Conservation (phyloP, 108 stramenopile genomes). For the Seminavis robusta region DNA sequence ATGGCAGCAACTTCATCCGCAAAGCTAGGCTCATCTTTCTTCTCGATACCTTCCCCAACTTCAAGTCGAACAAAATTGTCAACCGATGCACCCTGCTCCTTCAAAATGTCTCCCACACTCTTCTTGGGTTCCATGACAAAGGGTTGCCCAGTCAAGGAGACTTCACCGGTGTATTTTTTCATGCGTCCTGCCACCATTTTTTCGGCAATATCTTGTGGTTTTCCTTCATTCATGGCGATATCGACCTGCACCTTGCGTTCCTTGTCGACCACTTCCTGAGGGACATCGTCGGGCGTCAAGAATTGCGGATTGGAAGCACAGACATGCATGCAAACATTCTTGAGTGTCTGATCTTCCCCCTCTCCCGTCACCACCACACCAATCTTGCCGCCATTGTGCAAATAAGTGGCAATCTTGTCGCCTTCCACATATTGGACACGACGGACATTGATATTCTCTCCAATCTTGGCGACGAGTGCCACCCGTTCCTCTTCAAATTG, state of each 20-base stretch:
- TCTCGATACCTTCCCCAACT: slow-evolving; percentile 83
- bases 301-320: slow-evolving; percentile 60
- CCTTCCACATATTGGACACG: slow-evolving; percentile 26
- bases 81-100: slow-evolving; percentile 58
- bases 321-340: slow-evolving; percentile 57
- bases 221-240: slow-evolving; percentile 48
- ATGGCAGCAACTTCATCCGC: slow-evolving; percentile 77
- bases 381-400: slow-evolving; percentile 58
- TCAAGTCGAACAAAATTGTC: slow-evolving; percentile 63
- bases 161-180: slow-evolving; percentile 73
- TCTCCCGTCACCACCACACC: slow-evolving; percentile 54
- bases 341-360: too few relatives aligned
- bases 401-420: slow-evolving; percentile 46
- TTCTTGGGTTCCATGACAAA: slow-evolving; percentile 72
- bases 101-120: slow-evolving; percentile 69
- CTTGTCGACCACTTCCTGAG: slow-evolving; percentile 58
- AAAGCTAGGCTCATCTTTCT: slow-evolving; percentile 62
- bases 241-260: slow-evolving; percentile 44
- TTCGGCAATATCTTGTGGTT: slow-evolving; percentile 59
- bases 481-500: slow-evolving; percentile 38
- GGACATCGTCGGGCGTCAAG: slow-evolving; percentile 57
- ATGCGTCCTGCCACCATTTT: slow-evolving; percentile 82
- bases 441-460: slow-evolving; percentile 61
- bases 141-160: slow-evolving; percentile 67
- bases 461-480: slow-evolving; percentile 60